These are phyloP conservation scores for Trifolium dubium DNA, from an alignment of 306 rosid species.

Conservation along the genomic window DNA sequence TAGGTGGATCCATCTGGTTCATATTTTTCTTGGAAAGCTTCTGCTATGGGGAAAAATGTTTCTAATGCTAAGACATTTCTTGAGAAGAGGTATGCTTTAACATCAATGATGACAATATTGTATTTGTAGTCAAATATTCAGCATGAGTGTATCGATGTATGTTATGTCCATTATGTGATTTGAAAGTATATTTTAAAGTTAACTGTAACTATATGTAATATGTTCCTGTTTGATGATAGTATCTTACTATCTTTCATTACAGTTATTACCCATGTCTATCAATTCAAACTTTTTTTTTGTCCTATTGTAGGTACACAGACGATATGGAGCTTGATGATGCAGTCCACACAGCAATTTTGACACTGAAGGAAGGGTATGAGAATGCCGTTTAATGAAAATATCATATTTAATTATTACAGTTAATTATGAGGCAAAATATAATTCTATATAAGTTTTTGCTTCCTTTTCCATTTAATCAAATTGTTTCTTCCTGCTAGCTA, in stretches of 20 bases:
- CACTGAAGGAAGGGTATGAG: conserved; percentile 95
- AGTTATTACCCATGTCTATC: background rate
- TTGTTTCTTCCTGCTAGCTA: conserved; percentile 8
- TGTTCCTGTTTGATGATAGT: conserved; percentile 20
- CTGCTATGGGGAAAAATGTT: conserved; percentile 98
- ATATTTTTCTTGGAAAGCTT: conserved; percentile 97
- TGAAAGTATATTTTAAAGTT: background rate
- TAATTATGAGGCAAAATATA: conserved; percentile 15
- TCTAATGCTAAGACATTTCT: conserved; percentile 96
- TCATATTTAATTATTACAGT: conserved; percentile 21
- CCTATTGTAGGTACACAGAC: conserved; percentile 73
- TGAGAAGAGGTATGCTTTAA: conserved; percentile 81
- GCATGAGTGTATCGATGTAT: background rate
- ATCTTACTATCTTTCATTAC: background rate
- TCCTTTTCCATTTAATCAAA: conserved; percentile 15
- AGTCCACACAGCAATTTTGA: conserved; percentile 92
- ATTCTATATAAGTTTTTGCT: conserved; percentile 24
- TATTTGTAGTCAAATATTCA: conserved; percentile 4
- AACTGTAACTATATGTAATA: no score
- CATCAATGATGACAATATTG: conserved; percentile 9
- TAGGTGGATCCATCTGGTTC: conserved; percentile 99
- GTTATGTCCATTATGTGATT: background rate
- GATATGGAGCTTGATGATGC: conserved; percentile 99
- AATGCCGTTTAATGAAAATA: conserved; percentile 32
- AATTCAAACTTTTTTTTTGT: conserved; percentile 30